Base-by-base conservation (phyloP, 768 basidiomycete genomes). In the Heimioporus sp. region DNA sequence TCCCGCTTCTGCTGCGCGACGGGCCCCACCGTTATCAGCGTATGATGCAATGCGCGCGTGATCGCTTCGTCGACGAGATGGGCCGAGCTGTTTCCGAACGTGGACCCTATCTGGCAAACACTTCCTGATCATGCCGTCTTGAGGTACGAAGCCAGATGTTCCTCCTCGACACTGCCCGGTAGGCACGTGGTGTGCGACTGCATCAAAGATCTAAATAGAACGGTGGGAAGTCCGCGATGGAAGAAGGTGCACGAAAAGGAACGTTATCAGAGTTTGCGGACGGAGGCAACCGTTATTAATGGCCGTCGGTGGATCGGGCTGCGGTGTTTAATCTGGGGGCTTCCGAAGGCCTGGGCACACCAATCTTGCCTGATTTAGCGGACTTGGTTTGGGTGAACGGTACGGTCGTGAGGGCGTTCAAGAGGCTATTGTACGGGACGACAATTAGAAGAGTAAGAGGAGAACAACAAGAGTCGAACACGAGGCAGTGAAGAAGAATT, bases 341-440 rank as follows among this genome's bases (percentile, higher is more conserved):
- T 35, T 12, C 39, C 39, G 37, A 8, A 21, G 39, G 35, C 15
- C 35, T 35, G 35, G 35, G 11, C 6, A 12, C 35, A 7, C 6
- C 12, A 38, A 9, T 17, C 8, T 40, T 40, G 38, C n/a, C 10
- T 11, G 19, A 21, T 40, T 10, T 10, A n/a, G 35, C 35, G 13
- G 35, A 16, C 24, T 12, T n/a, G 50, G 42, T 53, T 59, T 32
- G 24, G 5, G 24, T 28, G 2, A 20, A 49, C 49, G 43, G 52
- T 31, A 39, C 10, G 16, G 51, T 55, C 7, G 50, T 21, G 54
- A 50, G 13, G 54, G 45, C 0, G 47, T 35, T 11, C 24, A 6
- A 28, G 47, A 39, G 4, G 45, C 5, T 58, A 52, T 65, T 63
- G 59, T 65, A 19, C 20, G 17, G 9, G 42, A 54, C 15, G 40